A percentile compares a stretch with the other conserved stretches of the same genome.
phyloP scores from a whole-genome alignment of 78 protist species.

The Cavenderia fasciculata region DNA sequence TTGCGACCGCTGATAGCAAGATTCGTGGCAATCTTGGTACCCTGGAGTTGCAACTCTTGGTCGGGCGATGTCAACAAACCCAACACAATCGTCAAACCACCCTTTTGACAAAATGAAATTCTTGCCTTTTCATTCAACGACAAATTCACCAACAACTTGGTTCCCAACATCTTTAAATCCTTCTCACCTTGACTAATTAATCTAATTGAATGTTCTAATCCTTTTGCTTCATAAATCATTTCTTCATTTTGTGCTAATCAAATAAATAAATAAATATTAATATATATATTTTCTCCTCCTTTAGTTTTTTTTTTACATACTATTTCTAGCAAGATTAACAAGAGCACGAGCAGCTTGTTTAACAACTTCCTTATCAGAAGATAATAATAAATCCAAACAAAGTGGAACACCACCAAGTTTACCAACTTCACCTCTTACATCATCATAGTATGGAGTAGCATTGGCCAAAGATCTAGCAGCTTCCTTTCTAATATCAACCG shows the following conservation, averaged over 20 bases:
- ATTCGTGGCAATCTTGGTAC: slow-evolving; percentile 58
- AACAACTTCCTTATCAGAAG: slow-evolving; percentile 47
- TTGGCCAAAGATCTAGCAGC: slow-evolving; percentile 61
- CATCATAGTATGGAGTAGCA: slow-evolving; percentile 76
- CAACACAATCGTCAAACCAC: slow-evolving; percentile 44
- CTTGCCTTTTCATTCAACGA: slow-evolving; percentile 70
- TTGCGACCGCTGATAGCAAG: slow-evolving; percentile 69
- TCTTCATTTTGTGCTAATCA: slow-evolving; percentile 54
- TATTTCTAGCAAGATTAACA: slow-evolving; percentile 65
- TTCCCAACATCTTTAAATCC: slow-evolving; percentile 71
- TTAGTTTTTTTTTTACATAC: neutral
- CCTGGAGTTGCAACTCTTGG: slow-evolving; percentile 66
- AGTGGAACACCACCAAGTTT: slow-evolving; percentile 60
- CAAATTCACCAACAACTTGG: slow-evolving; percentile 52
- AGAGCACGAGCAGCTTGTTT: slow-evolving; percentile 70
- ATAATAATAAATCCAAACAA: slow-evolving; percentile 9
- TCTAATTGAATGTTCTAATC: slow-evolving; percentile 67
- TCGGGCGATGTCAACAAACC: slow-evolving; percentile 6
- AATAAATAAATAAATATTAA: neutral
- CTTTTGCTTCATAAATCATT: slow-evolving; percentile 42
- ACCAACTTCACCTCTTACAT: slow-evolving; percentile 72
- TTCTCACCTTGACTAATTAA: slow-evolving; percentile 16
- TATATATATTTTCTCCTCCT: too few species aligned
- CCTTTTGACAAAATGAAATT: slow-evolving; percentile 68
- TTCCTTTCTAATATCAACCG: slow-evolving; percentile 42